These are phyloP conservation scores for Casuarina cunninghamiana DNA, from an alignment of 306 rosid species.

Conservation along the genomic window DNA sequence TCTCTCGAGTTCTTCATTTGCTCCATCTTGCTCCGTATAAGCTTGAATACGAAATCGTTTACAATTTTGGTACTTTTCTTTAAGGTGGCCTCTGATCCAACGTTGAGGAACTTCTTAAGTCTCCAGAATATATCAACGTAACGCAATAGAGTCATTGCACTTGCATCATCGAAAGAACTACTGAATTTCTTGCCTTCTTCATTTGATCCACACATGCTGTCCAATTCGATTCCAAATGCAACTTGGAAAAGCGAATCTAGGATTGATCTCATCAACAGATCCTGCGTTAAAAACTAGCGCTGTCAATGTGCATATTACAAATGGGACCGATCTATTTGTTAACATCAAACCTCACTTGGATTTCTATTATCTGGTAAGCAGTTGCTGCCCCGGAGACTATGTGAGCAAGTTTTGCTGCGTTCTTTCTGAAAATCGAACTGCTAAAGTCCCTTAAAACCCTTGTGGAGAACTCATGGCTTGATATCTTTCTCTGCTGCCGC, in stretches of 20 bases:
- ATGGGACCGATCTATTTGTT: constrained; percentile 10
- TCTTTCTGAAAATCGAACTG: constrained; percentile 50
- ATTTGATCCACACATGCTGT: constrained; percentile 77
- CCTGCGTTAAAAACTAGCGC: constrained; percentile 35
- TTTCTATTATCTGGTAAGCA: constrained; percentile 44
- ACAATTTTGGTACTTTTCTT: constrained; percentile 38
- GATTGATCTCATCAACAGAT: constrained; percentile 58
- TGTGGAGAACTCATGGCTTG: constrained; percentile 77
- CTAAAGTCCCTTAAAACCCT: constrained; percentile 66
- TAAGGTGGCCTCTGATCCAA: constrained; percentile 65
- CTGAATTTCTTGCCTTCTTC: constrained; percentile 68
- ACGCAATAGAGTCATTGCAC: constrained; percentile 55
- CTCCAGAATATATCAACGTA: constrained; percentile 71
- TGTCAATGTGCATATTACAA: not conserved
- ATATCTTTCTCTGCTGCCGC: constrained; percentile 75
- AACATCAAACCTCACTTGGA: constrained; percentile 52
- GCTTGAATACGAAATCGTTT: constrained; percentile 52
- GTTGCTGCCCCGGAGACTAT: constrained; percentile 56
- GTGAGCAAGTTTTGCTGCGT: constrained; percentile 63
- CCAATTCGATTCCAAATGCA: constrained; percentile 73
- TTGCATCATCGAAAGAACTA: constrained; percentile 61
- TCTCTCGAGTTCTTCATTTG: constrained; percentile 43
- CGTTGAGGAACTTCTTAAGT: constrained; percentile 64
- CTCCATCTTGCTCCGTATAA: constrained; percentile 49
- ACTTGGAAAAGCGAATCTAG: constrained; percentile 77